Base-by-base conservation (phyloP, 2,329 filamentous ascomycete species). In the Cladosporium sphaerospermum region DNA sequence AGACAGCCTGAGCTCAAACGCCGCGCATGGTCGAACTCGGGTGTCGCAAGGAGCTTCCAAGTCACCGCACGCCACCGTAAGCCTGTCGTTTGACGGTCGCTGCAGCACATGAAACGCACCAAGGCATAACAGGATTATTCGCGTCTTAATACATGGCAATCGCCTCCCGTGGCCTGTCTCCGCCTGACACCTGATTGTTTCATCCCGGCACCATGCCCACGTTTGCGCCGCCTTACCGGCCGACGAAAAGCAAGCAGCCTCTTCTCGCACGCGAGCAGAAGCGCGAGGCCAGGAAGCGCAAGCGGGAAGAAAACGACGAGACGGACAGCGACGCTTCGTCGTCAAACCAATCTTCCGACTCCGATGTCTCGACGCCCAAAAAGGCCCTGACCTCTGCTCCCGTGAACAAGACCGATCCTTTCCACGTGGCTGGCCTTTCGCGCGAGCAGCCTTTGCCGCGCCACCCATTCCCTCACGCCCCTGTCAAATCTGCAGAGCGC, bases 391-490 rank as follows among this genome's bases (percentile, higher is more conserved):
- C 44, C 31, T 44, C 45, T 16, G 45, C 60, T 41, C 61, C 63
- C 3, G 57, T 66, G 39, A 63, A 61, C 54, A 62, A 54, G 37
- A 67, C 56, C 23, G 67, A 70, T 56, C 66, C 64, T 9, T 65
- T 66, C 54, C 61, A 65, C 62, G 64, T 73, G 53, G 73, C 74
- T 57, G 73, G 73, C 48, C 65, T 69, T 55, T 60, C 67, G 50
- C 63, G 71, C 53, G 62, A 70, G n/a, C 59, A 68, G 40, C 60
- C 66, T 19, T 54, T 75, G 11, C 74, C 74, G 45, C 62, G 64
- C 41, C 56, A 61, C 23, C 72, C 73, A 34, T 77, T 77, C 56
- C 75, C 75, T 34, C 74, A 77, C 58, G 68, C 68, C 31, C 60
- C 72, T 48, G 63, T 59, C 13, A 58, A 55, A 32, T 51, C 59